A percentile compares a stretch with the other conserved stretches of the same genome.
These are phyloP conservation scores for Suillus clintonianus DNA, from an alignment of 768 basidiomycete species.

Conservation along the genomic window DNA sequence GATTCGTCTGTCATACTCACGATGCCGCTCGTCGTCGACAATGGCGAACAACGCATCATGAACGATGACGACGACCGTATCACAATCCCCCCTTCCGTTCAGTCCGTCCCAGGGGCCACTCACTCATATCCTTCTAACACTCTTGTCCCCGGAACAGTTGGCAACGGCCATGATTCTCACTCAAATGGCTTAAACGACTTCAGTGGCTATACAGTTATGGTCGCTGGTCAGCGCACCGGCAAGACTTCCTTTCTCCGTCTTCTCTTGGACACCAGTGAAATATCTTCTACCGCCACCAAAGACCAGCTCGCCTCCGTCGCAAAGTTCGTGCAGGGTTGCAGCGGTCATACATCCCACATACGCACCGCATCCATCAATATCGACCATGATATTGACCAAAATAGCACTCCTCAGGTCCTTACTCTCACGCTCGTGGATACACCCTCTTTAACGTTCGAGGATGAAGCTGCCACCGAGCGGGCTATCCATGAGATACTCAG, in stretches of 20 bases:
- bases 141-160: slow-evolving; percentile 28
- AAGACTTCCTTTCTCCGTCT: slow-evolving; percentile 88
- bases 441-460: slow-evolving; percentile 74
- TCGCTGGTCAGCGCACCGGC: slow-evolving; percentile 80
- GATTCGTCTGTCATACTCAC: slow-evolving; percentile 29
- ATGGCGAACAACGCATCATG: slow-evolving; percentile 50
- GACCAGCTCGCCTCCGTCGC: slow-evolving; percentile 82
- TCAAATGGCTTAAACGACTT: slow-evolving; percentile 18
- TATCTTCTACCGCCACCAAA: slow-evolving; percentile 61
- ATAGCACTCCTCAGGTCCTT: slow-evolving; percentile 47
- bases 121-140: slow-evolving; percentile 25
- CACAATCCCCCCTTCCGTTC: slow-evolving; percentile 21
- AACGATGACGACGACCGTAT: slow-evolving; percentile 43
- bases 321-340: slow-evolving; percentile 78
- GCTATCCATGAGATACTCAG: slow-evolving; percentile 66
- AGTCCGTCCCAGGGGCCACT: slow-evolving; percentile 27
- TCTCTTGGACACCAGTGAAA: slow-evolving; percentile 76
- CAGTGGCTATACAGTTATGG: slow-evolving; percentile 67
- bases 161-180: slow-evolving; percentile 28
- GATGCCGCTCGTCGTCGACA: slow-evolving; percentile 60
- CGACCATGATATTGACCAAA: slow-evolving; percentile 55
- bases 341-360: slow-evolving; percentile 71
- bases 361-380: slow-evolving; percentile 73
- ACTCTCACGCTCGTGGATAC: slow-evolving; percentile 79
- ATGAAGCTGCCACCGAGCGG: slow-evolving; percentile 65